Base-by-base conservation (phyloP, 2,329 filamentous ascomycete genomes). In the Pseudogymnoascus sp. region DNA sequence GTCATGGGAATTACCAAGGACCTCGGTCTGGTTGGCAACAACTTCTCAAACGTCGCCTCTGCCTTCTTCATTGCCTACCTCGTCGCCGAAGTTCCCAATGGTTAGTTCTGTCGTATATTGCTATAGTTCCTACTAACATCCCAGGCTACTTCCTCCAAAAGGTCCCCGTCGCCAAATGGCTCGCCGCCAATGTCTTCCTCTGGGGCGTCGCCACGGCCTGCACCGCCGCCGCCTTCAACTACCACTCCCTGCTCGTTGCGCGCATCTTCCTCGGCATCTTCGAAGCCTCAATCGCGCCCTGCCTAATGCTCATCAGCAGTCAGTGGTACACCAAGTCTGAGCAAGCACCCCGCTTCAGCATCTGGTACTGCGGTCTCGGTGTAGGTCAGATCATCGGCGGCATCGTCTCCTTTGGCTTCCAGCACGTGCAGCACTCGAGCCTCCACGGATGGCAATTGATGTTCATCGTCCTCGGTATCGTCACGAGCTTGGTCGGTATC, bases 1-100 rank as follows among this genome's bases (percentile, higher is more conserved):
- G 83, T 88, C 59, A 88, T 88, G 85, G 83, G 84, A 2, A 69
- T 89, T 6, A 74, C 71, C 20, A 71, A 77, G 58, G 82, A 86
- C 62, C 75, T 84, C 6, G 73, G 78, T 0, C 76, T 88, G 57
- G 69, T 72, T 11, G 80, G 80, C 15, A 85, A 87, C 63, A 78
- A 87, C 57, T 87, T 87, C 69, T 82, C 81, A 57, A 84, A 84
- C 71, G 71, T 83, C 15, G 82, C 83, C 2, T 85, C 83, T 0
- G 80, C 82, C 28, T 82, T 87, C 66, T 88, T 84, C 66, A 82
- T 87, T 41, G 84, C 81, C 3, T 80, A 83, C 60, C 72, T 84
- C 1, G 75, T 80, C 62, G 82, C 82, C 30, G 83, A 86, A 69
- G 72, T 86, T 2, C 83, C 82, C 8, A 84, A 84, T 62, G 81